Evolutionary conservation across 768 basidiomycete genomes (phyloP).

Genomic region (Panus rudis): DNA sequence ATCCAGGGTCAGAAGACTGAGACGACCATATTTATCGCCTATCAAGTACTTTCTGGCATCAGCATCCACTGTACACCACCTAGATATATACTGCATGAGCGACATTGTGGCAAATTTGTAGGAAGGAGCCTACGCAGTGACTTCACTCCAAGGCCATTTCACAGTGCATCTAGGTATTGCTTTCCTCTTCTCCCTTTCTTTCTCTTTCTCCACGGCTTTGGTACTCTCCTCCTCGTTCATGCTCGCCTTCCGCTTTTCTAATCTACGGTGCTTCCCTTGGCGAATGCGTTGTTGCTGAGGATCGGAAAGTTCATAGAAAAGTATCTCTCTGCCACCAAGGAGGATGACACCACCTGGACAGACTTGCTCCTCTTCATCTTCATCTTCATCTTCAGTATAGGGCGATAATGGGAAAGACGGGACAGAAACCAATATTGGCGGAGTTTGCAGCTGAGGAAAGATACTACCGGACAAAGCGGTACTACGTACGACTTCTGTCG

Average conservation of each 20-base stretch:
- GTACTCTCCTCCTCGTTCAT: conserved; percentile 33
- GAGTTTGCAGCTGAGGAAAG: conserved; percentile 24
- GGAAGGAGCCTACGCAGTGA: conserved; percentile 50
- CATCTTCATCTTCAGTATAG: conserved; percentile 24
- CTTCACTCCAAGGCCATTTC: conserved; percentile 72
- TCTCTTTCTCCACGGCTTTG: conserved; percentile 50
- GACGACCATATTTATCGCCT: conserved; percentile 64
- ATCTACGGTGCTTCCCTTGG: conserved; percentile 45
- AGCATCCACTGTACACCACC: conserved; percentile 47
- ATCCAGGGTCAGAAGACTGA: conserved; percentile 57
- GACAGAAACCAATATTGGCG: conserved; percentile 21
- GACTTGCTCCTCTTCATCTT: conserved; percentile 23
- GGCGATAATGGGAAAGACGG: conserved; percentile 32
- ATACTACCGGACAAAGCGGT: conserved; percentile 44
- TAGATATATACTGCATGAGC: conserved; percentile 19
- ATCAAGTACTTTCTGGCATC: conserved; percentile 45
- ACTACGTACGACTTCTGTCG: conserved; percentile 43
- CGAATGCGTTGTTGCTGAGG: conserved; percentile 43
- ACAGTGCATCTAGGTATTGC: conserved; percentile 49
- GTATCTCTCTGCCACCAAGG: conserved; percentile 58
- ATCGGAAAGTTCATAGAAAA: conserved; percentile 53
- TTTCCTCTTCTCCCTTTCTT: conserved; percentile 44
- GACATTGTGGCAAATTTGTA: background rate
- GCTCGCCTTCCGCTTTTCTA: conserved; percentile 45
- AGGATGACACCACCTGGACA: conserved; percentile 66